phyloP scores from a whole-genome alignment of 768 basidiomycete species.

The Russula vinacea region DNA sequence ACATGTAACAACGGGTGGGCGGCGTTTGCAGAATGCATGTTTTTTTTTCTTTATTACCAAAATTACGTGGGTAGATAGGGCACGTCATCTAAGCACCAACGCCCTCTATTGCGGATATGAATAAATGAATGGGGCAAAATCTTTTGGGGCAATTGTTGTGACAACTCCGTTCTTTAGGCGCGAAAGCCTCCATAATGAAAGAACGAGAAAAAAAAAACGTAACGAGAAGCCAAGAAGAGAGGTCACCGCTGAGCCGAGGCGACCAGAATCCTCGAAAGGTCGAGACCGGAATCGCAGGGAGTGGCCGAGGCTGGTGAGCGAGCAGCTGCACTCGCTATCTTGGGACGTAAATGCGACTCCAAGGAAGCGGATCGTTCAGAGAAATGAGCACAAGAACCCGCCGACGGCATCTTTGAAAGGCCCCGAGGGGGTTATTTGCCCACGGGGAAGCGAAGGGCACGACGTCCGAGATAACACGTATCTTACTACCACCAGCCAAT shows the following conservation, averaged over 20 bases:
- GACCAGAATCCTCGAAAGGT: neutral
- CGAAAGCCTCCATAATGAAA: conserved; percentile 5
- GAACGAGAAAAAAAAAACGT: neutral
- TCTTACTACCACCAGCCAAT: neutral
- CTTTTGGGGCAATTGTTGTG: conserved; percentile 6
- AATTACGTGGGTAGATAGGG: neutral
- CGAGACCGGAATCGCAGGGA: conserved; percentile 6
- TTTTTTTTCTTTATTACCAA: neutral
- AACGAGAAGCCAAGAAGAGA: conserved; percentile 15
- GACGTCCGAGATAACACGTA: conserved; percentile 8
- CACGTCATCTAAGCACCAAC: conserved; percentile 1
- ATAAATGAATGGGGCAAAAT: neutral
- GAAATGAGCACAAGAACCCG: conserved; percentile 18
- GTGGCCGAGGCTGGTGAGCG: neutral
- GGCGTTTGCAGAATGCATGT: conserved; percentile 16
- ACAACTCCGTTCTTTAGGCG: neutral
- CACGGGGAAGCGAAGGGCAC: neutral
- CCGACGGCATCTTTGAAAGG: conserved; percentile 18
- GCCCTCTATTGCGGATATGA: conserved; percentile 21
- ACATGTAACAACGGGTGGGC: conserved; percentile 10
- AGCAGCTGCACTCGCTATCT: conserved; percentile 11
- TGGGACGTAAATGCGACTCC: conserved; percentile 26
- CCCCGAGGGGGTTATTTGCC: conserved; percentile 7
- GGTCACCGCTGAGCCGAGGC: conserved; percentile 8
- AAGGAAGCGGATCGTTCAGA: conserved; percentile 24